Conservation (phyloP, 139 green algal species). For the Astrephomene gubernaculifera region DNA sequence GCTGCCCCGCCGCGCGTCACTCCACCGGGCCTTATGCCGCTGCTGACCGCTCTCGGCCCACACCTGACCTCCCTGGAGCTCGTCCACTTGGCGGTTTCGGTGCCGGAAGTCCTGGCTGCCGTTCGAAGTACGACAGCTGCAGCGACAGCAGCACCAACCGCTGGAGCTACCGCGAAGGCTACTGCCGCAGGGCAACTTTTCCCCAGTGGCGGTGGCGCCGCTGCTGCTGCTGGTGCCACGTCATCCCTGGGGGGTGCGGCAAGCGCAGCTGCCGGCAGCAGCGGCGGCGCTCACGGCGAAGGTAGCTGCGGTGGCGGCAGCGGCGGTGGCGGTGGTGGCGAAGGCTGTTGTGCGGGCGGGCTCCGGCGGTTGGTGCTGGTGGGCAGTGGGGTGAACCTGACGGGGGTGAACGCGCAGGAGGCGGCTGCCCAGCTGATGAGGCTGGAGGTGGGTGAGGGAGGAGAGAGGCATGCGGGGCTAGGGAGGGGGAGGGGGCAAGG, state of each 20-base stretch:
- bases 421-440: background rate
- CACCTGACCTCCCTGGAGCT: slow-evolving; percentile 28
- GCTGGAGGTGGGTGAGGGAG: slow-evolving; percentile 8
- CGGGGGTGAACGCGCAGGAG: background rate
- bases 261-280: too few species aligned
- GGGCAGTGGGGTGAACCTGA: slow-evolving; percentile 19
- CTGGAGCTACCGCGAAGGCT: background rate
- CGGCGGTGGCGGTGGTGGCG: background rate
- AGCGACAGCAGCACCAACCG: background rate
- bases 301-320: background rate
- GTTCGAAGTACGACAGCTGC: background rate
- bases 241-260: too few species aligned
- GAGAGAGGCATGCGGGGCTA: too few species aligned
- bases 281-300: background rate
- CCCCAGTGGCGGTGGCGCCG: too few species aligned
- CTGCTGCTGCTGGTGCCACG: too few species aligned
- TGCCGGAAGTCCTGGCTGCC: slow-evolving; percentile 2
- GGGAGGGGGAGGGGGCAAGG: too few species aligned
- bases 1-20: background rate
- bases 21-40: background rate
- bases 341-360: background rate
- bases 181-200: too few species aligned
- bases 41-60: background rate
- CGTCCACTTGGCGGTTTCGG: background rate
- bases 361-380: slow-evolving; percentile 14